Evolutionary conservation across 352 stramenopile genomes (phyloP).

Genomic region (Phytopythium kandeliae): DNA sequence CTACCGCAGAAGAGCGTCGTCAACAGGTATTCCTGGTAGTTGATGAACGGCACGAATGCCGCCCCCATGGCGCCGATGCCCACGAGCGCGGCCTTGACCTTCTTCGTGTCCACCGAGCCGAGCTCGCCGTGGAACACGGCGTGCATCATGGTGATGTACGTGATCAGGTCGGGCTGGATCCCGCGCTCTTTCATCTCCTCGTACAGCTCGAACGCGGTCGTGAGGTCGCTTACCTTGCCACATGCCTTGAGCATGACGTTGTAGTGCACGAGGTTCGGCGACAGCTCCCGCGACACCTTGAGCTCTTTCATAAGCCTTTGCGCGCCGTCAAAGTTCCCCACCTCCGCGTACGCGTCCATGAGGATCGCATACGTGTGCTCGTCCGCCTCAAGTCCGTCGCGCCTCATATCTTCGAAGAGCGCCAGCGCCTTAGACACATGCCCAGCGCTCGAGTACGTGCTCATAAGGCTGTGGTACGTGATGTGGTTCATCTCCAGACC

Average conservation of each 20-base stretch:
- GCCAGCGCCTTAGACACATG: slow-evolving; percentile 40
- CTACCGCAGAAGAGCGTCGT: slow-evolving; percentile 70
- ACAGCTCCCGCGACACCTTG: slow-evolving; percentile 20
- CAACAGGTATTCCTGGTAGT: slow-evolving; percentile 69
- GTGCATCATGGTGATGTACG: slow-evolving; percentile 87
- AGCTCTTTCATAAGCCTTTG: slow-evolving; percentile 49
- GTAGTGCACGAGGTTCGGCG: slow-evolving; percentile 66
- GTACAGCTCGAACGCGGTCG: slow-evolving; percentile 74
- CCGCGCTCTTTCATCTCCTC: slow-evolving; percentile 79
- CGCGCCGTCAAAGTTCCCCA: slow-evolving; percentile 48
- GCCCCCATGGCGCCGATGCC: slow-evolving; percentile 50
- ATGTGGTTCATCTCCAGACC: slow-evolving; percentile 62
- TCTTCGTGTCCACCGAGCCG: slow-evolving; percentile 52
- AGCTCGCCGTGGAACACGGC: slow-evolving; percentile 80
- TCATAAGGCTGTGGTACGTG: slow-evolving; percentile 71
- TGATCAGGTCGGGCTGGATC: slow-evolving; percentile 66
- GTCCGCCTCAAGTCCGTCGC: slow-evolving; percentile 36
- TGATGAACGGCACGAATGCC: slow-evolving; percentile 59
- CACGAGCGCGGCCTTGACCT: slow-evolving; percentile 57
- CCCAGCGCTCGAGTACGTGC: slow-evolving; percentile 49
- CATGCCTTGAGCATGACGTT: slow-evolving; percentile 76
- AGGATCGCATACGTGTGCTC: slow-evolving; percentile 71
- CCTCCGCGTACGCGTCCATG: slow-evolving; percentile 64
- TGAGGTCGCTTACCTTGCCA: slow-evolving; percentile 64
- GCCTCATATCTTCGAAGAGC: slow-evolving; percentile 55